Evolutionary conservation across 164 flowering plant species (phyloP), one percentile per base, ranked within the genome.

Genomic region (Vitis rupestris): DNA sequence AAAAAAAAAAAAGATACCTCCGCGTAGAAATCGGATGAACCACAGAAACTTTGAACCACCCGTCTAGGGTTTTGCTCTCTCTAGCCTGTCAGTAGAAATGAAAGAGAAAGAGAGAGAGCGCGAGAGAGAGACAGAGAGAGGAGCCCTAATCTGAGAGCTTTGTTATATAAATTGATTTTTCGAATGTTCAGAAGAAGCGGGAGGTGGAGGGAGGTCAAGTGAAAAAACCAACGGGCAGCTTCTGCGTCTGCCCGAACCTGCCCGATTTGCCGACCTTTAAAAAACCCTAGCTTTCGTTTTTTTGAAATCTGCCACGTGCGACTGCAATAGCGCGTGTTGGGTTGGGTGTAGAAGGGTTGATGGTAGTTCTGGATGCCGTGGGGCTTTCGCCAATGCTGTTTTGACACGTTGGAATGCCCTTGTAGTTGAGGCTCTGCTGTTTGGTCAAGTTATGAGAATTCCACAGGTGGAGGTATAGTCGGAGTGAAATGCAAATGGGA

Each of bases 111-210:
- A 23, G 27, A 3, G 44, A 3, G 44, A 3, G 50, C 10, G 15
- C 11, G 13, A 53, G 48, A 6, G 61, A 62, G 66, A 48, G 60
- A 31, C 51, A n/a, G 54, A 52, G 10, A 13, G 53, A 50, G 49
- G 13, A 37, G 44, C 44, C 44, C 44, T 37, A 37, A 37, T 37
- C 44, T 6, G 44, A 37, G 44, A 37, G 44, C 44, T 37, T 37
- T 0, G 44, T 37, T 37, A 53, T 66, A 53, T 53, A 29, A 7
- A 64, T 48, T 3, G 61, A 2, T 57, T 59, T 61, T 78, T 81
- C 80, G 82, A 78, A 81, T 76, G 74, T 59, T 30, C 17, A 8
- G 74, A 72, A 73, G 83, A 78, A 78, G 82, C 80, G 82, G 78
- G 81, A 79, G 73, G 48, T 8, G 67, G 63, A 3, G 16, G 44